A percentile compares a stretch with the other conserved stretches of the same genome.
Evolutionary conservation across 2,329 filamentous ascomycete genomes (phyloP).

Genomic region (Fusarium acutatum): DNA sequence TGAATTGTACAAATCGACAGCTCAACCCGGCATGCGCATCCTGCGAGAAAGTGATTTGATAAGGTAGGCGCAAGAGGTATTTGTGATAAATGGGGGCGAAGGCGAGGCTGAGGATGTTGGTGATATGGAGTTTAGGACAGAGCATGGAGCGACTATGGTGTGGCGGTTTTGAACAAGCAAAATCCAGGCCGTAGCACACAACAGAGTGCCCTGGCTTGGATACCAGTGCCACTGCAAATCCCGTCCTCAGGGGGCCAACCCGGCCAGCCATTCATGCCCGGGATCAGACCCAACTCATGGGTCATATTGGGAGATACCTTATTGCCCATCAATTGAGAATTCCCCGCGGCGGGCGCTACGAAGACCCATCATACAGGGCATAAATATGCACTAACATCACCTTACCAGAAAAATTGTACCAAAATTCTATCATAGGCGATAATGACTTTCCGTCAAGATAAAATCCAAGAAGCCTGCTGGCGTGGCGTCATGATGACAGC

Average conservation of each 20-base stretch:
- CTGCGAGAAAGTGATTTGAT: not conserved
- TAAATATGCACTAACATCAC: slow-evolving; percentile 15
- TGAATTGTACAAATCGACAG: slow-evolving; percentile 24
- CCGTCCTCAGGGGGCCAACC: not conserved
- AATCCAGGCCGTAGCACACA: slow-evolving; percentile 12
- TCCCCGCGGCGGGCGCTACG: slow-evolving; percentile 13
- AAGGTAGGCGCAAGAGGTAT: not conserved
- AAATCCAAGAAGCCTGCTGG: not conserved
- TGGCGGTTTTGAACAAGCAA: slow-evolving; percentile 21
- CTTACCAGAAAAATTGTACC: not conserved
- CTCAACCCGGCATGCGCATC: not conserved
- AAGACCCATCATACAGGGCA: not conserved
- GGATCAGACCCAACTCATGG: not conserved
- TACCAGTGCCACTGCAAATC: not conserved
- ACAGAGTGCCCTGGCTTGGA: not conserved
- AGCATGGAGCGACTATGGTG: slow-evolving; percentile 17
- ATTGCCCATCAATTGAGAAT: slow-evolving; percentile 3
- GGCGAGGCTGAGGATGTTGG: slow-evolving; percentile 27
- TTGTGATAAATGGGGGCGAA: slow-evolving; percentile 2
- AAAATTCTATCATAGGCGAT: slow-evolving; percentile 9
- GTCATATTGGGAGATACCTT: not conserved
- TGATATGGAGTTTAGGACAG: slow-evolving; percentile 16
- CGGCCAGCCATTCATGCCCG: not conserved
- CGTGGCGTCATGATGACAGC: slow-evolving; percentile 14
- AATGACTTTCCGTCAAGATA: not conserved